Percentiles rank a stretch among this genome's conserved stretches.
These are phyloP conservation scores for Pleurotus platypus DNA, from an alignment of 768 basidiomycete species.

Conservation along the genomic window DNA sequence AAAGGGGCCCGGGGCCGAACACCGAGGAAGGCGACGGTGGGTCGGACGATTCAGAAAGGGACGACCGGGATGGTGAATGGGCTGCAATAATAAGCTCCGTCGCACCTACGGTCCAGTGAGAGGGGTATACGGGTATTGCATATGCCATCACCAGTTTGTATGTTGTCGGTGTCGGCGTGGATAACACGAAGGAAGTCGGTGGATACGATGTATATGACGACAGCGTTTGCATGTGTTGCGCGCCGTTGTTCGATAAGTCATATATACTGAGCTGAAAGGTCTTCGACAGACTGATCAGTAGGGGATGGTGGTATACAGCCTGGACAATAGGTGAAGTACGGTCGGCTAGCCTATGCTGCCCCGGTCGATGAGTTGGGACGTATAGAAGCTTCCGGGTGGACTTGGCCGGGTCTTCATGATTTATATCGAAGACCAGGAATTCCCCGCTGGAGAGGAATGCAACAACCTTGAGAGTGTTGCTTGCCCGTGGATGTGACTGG, in stretches of 20 bases:
- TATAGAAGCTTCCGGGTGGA: conserved; percentile 46
- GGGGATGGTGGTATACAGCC: conserved; percentile 74
- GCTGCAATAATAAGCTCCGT: conserved; percentile 71
- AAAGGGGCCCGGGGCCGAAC: conserved; percentile 5
- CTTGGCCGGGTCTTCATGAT: conserved; percentile 37
- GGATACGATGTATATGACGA: conserved; percentile 77
- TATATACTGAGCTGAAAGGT: conserved; percentile 71
- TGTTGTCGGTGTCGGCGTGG: conserved; percentile 48
- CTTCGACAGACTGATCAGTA: conserved; percentile 69
- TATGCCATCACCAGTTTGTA: conserved; percentile 79
- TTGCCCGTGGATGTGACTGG: conserved; percentile 57
- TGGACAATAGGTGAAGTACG: conserved; percentile 50
- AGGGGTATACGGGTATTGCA: conserved; percentile 73
- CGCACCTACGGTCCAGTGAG: conserved; percentile 75
- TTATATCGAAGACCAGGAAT: conserved; percentile 56
- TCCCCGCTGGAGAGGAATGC: conserved; percentile 68
- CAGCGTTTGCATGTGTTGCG: conserved; percentile 61
- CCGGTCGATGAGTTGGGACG: conserved; percentile 33
- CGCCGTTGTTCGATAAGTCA: conserved; percentile 49
- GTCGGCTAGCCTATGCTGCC: conserved; percentile 11
- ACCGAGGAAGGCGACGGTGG: conserved; percentile 14
- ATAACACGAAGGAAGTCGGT: conserved; percentile 77
- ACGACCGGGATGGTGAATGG: conserved; percentile 12
- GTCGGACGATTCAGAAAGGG: conserved; percentile 14
- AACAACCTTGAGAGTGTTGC: conserved; percentile 41